Conservation (phyloP, 805 yeast species). For the Yarrowia deformans region DNA sequence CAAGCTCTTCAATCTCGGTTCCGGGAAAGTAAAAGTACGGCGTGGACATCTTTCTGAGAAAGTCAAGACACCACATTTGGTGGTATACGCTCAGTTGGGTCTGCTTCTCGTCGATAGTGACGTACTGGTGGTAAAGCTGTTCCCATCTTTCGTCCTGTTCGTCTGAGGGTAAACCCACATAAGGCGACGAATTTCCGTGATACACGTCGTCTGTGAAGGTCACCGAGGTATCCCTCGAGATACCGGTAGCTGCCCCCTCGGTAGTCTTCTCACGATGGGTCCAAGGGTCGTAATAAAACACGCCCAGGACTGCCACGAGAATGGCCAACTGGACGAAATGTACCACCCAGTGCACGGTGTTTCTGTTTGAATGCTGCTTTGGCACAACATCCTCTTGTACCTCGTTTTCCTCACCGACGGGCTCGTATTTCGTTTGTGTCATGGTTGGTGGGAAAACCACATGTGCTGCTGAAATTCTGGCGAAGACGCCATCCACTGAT, state of each 20-base stretch:
- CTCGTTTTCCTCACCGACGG: constrained; percentile 15
- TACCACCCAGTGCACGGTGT: constrained; percentile 26
- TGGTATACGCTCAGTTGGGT: constrained; percentile 18
- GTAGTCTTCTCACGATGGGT: not conserved
- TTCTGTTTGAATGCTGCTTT: not conserved
- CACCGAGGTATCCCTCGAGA: not conserved
- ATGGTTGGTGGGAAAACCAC: constrained; percentile 3
- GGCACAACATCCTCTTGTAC: not conserved
- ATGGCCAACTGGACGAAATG: constrained; percentile 25
- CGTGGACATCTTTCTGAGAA: constrained; percentile 15
- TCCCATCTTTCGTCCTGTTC: constrained; percentile 8
- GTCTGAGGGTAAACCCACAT: constrained; percentile 16
- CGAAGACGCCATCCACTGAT: not conserved
- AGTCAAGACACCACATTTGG: constrained; percentile 29
- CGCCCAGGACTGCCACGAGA: constrained; percentile 9
- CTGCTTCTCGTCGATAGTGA: not conserved
- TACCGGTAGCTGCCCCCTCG: not conserved
- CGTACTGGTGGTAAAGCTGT: constrained; percentile 7
- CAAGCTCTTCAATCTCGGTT: constrained; percentile 11
- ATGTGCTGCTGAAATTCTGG: not conserved
- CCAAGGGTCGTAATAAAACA: constrained; percentile 16
- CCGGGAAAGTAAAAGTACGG: constrained; percentile 17
- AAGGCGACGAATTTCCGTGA: constrained; percentile 10
- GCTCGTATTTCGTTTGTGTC: constrained; percentile 26
- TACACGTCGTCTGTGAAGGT: constrained; percentile 22